phyloP scores from a whole-genome alignment of 169 alveolate species.

The Babesia bigemina region DNA sequence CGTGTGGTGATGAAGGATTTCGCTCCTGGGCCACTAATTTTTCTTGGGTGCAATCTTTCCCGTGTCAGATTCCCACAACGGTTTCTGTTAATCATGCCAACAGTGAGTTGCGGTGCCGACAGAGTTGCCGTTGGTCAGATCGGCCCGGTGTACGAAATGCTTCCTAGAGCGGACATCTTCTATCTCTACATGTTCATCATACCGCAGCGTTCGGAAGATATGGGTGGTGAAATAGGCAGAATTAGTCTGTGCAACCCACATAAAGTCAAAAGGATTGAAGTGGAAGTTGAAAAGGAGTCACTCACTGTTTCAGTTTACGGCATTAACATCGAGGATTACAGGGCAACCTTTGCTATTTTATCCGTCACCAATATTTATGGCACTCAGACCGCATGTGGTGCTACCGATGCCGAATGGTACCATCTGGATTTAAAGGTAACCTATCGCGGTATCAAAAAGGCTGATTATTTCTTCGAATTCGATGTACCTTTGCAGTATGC shows the following conservation, averaged over 20 bases:
- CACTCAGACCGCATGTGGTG: slow-evolving; percentile 27
- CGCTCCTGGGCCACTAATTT: slow-evolving; percentile 8
- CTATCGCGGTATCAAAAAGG: neutral
- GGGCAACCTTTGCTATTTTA: neutral
- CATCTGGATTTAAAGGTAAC: neutral
- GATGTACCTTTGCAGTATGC: slow-evolving; percentile 22
- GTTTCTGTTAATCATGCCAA: neutral
- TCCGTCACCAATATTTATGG: slow-evolving; percentile 9
- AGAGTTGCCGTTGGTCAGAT: slow-evolving; percentile 6
- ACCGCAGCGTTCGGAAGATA: neutral
- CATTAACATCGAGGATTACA: neutral
- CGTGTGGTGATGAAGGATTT: slow-evolving; percentile 7
- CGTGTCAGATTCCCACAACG: neutral
- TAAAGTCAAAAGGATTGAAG: neutral
- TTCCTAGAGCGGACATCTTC: neutral
- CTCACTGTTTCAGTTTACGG: neutral
- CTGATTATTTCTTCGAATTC: neutral
- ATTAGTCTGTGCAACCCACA: neutral
- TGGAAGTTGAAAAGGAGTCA: neutral
- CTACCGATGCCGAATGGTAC: slow-evolving; percentile 22
- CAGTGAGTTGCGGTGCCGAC: slow-evolving; percentile 14
- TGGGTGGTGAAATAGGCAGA: neutral
- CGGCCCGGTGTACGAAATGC: neutral
- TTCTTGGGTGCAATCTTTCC: neutral
- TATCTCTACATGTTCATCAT: neutral